Evolutionary conservation across 2,329 filamentous ascomycete species (phyloP), one percentile per base, ranked within the genome.

Genomic region (Colletotrichum salicis): DNA sequence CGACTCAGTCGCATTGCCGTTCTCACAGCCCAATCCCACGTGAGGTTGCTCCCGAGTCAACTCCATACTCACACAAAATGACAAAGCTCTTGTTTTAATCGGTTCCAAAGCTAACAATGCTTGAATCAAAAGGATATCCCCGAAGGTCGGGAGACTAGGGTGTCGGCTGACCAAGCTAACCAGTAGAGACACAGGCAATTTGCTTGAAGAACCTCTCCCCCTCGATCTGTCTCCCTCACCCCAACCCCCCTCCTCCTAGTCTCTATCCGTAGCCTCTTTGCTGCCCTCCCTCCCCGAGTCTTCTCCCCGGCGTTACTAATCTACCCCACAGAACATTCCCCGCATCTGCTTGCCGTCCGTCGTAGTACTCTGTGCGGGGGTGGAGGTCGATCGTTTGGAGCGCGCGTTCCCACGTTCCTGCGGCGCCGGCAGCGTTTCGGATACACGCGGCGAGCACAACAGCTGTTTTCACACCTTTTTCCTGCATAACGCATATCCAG

Each of bases 401-500:
- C 15, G 29, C 55, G 31, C 19, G 29, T 68, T 61, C 48, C 45
- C 65, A 63, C 60, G 59, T 69, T 59, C 45, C 56, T 70, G 67
- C 45, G 61, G 61, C 67, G 65, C 37, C 45, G 45, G 45, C 31
- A 52, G 67, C 55, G 67, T 70, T 67, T 66, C 67, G 67, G 60
- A 67, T 66, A 29, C 56, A 56, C 41, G 41, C 52, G 35, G 59
- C 60, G 55, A 58, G 27, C n/a, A 54, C 67, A 52, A 48, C 67
- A 13, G 22, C 51, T n/a, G 12, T 68, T 64, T 61, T 56, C 13
- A 35, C 67, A 60, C 24, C 35, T 48, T 45, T 70, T 55, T 31
- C 41, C 41, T 45, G 41, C 41, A 45, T 45, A 45, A 10, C 41
- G 66, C 59, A 69, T 58, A 58, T 33, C 29, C 59, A 54, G 48